These are phyloP conservation scores for Epichloe uncinata DNA, from an alignment of 2,329 filamentous ascomycete species.

Conservation along the genomic window DNA sequence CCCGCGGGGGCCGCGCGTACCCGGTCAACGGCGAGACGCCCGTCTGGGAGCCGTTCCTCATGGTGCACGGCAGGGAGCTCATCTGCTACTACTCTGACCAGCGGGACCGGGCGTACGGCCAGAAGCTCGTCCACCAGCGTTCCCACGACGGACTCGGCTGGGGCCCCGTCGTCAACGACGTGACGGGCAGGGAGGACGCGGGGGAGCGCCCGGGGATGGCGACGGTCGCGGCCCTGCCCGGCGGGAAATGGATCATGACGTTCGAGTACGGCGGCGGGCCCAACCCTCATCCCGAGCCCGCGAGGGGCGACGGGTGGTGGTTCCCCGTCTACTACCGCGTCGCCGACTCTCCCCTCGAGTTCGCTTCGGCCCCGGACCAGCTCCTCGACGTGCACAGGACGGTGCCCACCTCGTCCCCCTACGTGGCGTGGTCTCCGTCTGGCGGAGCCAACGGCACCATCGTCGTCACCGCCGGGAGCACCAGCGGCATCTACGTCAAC, in stretches of 20 bases:
- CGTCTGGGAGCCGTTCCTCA: neutral
- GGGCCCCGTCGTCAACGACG: neutral
- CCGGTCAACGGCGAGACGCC: neutral
- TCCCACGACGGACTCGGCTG: neutral
- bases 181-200: neutral
- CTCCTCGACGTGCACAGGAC: neutral
- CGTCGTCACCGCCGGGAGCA: neutral
- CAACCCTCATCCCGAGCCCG: neutral
- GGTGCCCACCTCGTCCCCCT: neutral
- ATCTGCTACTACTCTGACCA: neutral
- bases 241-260: neutral
- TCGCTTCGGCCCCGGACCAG: neutral
- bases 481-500: neutral
- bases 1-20: neutral
- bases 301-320: too few species aligned
- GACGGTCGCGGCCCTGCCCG: neutral
- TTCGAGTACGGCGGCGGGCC: constrained; percentile 1
- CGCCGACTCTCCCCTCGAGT: neutral
- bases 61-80: neutral
- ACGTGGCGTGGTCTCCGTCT: neutral
- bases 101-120: neutral
- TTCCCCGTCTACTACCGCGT: neutral
- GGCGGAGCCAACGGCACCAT: neutral
- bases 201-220: neutral
- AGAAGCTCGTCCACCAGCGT: neutral